Evolutionary conservation across 768 basidiomycete species (phyloP).

Genomic region (Exidia glandulosa): DNA sequence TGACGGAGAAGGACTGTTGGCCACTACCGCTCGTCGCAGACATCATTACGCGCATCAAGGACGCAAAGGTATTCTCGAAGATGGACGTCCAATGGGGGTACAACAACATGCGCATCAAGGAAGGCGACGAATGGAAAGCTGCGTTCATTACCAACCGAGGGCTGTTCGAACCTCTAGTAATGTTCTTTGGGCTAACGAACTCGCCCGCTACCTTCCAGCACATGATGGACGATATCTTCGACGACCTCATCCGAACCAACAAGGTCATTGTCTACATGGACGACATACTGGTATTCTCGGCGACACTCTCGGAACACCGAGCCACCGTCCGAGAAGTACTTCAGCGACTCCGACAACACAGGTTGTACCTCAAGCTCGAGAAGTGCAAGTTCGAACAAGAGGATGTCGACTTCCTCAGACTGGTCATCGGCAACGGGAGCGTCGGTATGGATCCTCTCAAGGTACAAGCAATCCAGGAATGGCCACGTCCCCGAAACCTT

Average conservation of each 20-base stretch:
- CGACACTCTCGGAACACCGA: background rate
- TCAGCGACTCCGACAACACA: constrained; percentile 14
- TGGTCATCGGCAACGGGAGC: constrained; percentile 18
- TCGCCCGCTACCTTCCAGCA: too few relatives aligned
- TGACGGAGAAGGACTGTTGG: too few relatives aligned
- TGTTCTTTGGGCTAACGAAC: too few relatives aligned
- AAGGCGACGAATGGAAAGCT: constrained; percentile 7
- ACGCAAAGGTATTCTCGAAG: too few relatives aligned
- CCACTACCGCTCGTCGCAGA: too few relatives aligned
- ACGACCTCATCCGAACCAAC: constrained; percentile 17
- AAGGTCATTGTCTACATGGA: constrained; percentile 22
- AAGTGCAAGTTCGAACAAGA: constrained; percentile 17
- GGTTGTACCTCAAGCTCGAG: constrained; percentile 20
- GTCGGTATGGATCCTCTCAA: constrained; percentile 25
- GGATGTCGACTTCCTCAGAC: constrained; percentile 25
- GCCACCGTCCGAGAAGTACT: constrained; percentile 16
- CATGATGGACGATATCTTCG: too few relatives aligned
- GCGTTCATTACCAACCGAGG: background rate
- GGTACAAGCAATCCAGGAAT: constrained; percentile 18
- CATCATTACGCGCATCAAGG: too few relatives aligned
- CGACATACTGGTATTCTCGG: constrained; percentile 21
- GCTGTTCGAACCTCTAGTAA: too few relatives aligned
- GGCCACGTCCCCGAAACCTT: constrained; percentile 14
- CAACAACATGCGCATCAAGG: background rate
- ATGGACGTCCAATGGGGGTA: constrained; percentile 2